phyloP scores from a whole-genome alignment of 768 basidiomycete species.

The Amanita phalloides region DNA sequence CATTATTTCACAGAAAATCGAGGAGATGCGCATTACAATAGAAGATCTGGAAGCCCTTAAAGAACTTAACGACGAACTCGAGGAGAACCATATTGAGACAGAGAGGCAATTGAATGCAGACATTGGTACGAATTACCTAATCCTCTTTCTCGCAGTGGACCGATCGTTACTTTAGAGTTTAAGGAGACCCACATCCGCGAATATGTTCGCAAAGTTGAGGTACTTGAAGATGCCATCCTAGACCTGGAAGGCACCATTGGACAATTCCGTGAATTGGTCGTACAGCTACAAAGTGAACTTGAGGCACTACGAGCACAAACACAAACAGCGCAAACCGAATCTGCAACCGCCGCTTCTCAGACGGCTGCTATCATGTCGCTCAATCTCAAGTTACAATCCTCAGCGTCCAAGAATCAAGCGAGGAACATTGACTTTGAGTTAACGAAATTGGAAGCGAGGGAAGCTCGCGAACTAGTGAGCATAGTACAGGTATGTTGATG shows the following conservation, averaged over 20 bases:
- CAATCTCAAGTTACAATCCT: slow-evolving; percentile 88
- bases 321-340: slow-evolving; percentile 74
- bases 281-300: slow-evolving; percentile 80
- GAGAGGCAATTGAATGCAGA: slow-evolving; percentile 89
- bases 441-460: slow-evolving; percentile 72
- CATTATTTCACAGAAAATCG: slow-evolving; percentile 63
- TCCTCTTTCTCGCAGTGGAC: neutral
- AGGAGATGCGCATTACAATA: slow-evolving; percentile 92
- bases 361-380: slow-evolving; percentile 90
- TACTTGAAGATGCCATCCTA: slow-evolving; percentile 67
- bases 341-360: slow-evolving; percentile 75
- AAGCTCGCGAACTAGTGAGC: slow-evolving; percentile 65
- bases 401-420: slow-evolving; percentile 84
- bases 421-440: slow-evolving; percentile 86
- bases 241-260: slow-evolving; percentile 83
- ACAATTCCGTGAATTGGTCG: slow-evolving; percentile 90
- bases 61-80: slow-evolving; percentile 94
- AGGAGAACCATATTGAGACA: slow-evolving; percentile 91
- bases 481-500: slow-evolving; percentile 62
- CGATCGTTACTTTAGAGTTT: slow-evolving; percentile 30
- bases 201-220: slow-evolving; percentile 48
- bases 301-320: slow-evolving; percentile 77
- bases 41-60: slow-evolving; percentile 95
- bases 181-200: slow-evolving; percentile 68
- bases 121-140: slow-evolving; percentile 44